Conservation (phyloP, 1,139 yeast genomes). For the Yamadazyma taylorii region DNA sequence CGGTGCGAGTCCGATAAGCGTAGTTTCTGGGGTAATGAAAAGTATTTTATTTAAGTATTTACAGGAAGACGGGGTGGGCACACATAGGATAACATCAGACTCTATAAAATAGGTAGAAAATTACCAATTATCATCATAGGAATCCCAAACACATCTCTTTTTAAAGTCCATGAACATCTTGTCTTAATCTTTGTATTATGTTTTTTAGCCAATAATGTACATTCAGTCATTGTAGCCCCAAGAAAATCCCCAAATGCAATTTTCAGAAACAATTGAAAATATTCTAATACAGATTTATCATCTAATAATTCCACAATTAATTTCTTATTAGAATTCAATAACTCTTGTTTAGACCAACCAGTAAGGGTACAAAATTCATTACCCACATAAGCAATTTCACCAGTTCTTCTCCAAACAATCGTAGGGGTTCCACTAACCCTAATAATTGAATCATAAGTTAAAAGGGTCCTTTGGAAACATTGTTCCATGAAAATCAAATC, state of each 20-base stretch:
- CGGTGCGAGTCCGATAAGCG: too few relatives aligned
- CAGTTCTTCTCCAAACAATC: constrained; percentile 92
- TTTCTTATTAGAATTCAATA: constrained; percentile 50
- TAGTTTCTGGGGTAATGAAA: neutral
- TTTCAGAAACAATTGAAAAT: constrained; percentile 79
- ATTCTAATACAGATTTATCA: constrained; percentile 81
- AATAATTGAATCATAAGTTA: constrained; percentile 86
- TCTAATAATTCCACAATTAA: constrained; percentile 90
- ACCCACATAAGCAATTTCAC: constrained; percentile 92
- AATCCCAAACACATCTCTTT: constrained; percentile 62
- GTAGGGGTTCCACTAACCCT: constrained; percentile 90
- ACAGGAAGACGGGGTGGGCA: neutral
- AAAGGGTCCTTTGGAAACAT: constrained; percentile 86
- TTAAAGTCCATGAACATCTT: constrained; percentile 85
- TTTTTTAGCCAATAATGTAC: constrained; percentile 67
- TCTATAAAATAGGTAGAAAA: constrained; percentile 68
- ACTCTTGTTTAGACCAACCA: constrained; percentile 79
- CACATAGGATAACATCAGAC: neutral
- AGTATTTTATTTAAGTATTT: neutral
- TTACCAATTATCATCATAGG: constrained; percentile 95
- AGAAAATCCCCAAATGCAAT: constrained; percentile 90
- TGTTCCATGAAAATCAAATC: constrained; percentile 95
- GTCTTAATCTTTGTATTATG: constrained; percentile 56
- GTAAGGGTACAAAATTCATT: constrained; percentile 87
- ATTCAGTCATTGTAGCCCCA: constrained; percentile 88